phyloP scores from a whole-genome alignment of 352 stramenopile genomes.

The Phytophthora pseudosyringae region DNA sequence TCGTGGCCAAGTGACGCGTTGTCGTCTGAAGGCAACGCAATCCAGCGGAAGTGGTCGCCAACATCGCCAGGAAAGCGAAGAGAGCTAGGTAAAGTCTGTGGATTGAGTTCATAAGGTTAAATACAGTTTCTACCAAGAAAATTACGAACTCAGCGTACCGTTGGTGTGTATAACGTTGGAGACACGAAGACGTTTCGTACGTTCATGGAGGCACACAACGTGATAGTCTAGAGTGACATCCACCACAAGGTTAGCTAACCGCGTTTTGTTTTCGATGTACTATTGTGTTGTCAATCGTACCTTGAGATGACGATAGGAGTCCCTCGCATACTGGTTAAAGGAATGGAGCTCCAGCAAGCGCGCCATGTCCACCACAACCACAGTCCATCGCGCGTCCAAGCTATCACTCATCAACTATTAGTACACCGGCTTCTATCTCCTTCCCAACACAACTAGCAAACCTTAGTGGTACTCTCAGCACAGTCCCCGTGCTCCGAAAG shows the following conservation, averaged over 20 bases:
- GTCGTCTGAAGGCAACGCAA: conserved; percentile 27
- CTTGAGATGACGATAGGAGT: conserved; percentile 73
- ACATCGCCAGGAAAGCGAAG: conserved; percentile 42
- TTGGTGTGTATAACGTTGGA: conserved; percentile 48
- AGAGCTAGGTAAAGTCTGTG: conserved; percentile 51
- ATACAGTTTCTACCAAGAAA: background rate
- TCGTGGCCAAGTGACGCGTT: conserved; percentile 2
- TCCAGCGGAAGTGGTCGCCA: conserved; percentile 43
- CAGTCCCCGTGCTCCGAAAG: conserved; percentile 61
- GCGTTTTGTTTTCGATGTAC: background rate
- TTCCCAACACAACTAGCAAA: conserved; percentile 9
- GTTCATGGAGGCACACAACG: conserved; percentile 72
- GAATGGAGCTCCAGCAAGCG: conserved; percentile 67
- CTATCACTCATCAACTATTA: conserved; percentile 22
- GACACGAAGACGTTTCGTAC: conserved; percentile 71
- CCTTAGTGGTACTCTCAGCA: conserved; percentile 66
- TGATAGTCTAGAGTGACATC: conserved; percentile 46
- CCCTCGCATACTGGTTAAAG: conserved; percentile 72
- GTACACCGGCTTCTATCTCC: background rate
- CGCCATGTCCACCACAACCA: conserved; percentile 69
- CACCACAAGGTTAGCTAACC: background rate
- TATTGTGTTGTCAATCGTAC: conserved; percentile 14
- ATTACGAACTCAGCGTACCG: conserved; percentile 32
- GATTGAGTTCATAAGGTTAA: background rate
- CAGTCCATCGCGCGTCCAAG: conserved; percentile 60